These are phyloP conservation scores for Sisymbrium irio DNA, from an alignment of 345 rosid genomes.

Conservation along the genomic window DNA sequence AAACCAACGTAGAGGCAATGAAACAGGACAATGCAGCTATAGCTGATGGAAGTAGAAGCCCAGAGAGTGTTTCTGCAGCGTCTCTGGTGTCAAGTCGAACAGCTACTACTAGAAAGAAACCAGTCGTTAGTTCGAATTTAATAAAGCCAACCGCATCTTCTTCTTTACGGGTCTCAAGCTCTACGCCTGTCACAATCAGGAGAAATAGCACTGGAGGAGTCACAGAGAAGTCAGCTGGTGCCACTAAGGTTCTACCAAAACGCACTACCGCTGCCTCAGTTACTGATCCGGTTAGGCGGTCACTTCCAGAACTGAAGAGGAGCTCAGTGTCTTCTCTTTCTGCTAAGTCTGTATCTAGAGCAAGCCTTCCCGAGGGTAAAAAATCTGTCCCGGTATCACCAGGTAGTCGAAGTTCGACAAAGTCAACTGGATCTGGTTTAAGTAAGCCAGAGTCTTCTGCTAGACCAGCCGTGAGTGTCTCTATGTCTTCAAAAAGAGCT, in stretches of 20 bases:
- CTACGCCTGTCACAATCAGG: slow-evolving; percentile 53
- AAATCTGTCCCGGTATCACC: slow-evolving; percentile 52
- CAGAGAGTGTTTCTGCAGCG: slow-evolving; percentile 34
- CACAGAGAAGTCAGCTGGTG: slow-evolving; percentile 47
- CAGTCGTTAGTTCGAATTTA: slow-evolving; percentile 44
- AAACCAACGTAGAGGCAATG: slow-evolving; percentile 35
- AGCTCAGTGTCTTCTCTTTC: slow-evolving; percentile 70
- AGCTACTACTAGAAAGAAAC: slow-evolving; percentile 55
- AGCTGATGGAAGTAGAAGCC: slow-evolving; percentile 41
- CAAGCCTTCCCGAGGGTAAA: slow-evolving; percentile 50
- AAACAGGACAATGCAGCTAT: slow-evolving; percentile 39
- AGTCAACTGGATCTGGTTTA: slow-evolving; percentile 49
- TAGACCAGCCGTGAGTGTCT: slow-evolving; percentile 47
- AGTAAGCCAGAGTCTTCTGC: slow-evolving; percentile 49
- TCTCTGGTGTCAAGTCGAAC: slow-evolving; percentile 40
- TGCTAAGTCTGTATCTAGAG: slow-evolving; percentile 43
- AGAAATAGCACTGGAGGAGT: slow-evolving; percentile 91
- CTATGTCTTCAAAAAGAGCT: slow-evolving; percentile 56
- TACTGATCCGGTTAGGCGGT: slow-evolving; percentile 58
- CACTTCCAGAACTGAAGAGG: slow-evolving; percentile 82
- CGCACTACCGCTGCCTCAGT: slow-evolving; percentile 39
- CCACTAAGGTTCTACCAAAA: slow-evolving; percentile 41
- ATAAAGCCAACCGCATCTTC: slow-evolving; percentile 47
- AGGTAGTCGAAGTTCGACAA: slow-evolving; percentile 45
- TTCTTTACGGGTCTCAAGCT: slow-evolving; percentile 42